Conservation (phyloP, 2,329 filamentous ascomycete species). For the Sclerotinia subarctica region DNA sequence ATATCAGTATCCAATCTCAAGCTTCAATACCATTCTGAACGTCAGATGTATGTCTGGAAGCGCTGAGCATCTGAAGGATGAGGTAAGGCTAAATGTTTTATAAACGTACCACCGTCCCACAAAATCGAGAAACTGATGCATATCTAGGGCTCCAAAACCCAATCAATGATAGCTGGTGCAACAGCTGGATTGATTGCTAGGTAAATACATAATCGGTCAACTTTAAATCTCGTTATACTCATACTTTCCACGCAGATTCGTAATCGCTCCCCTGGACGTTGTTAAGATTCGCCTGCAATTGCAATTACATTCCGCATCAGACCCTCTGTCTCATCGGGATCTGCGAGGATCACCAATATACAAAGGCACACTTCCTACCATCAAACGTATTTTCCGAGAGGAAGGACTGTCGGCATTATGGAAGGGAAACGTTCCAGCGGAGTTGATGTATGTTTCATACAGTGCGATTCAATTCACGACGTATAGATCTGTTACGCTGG, state of each 20-base stretch:
- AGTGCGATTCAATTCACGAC: constrained; percentile 84
- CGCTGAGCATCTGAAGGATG: constrained; percentile 40
- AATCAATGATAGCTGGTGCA: constrained; percentile 64
- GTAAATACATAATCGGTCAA: constrained; percentile 42
- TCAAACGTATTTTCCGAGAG: constrained; percentile 70
- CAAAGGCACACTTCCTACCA: constrained; percentile 72
- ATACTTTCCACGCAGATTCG: constrained; percentile 58
- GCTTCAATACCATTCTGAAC: constrained; percentile 6
- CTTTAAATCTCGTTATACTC: not conserved
- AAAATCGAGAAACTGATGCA: constrained; percentile 9
- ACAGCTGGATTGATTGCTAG: constrained; percentile 84
- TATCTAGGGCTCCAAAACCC: constrained; percentile 59
- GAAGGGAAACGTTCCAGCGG: constrained; percentile 97
- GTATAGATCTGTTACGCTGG: constrained; percentile 72
- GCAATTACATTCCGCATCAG: constrained; percentile 74
- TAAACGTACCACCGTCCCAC: not conserved
- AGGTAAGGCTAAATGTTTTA: constrained; percentile 22
- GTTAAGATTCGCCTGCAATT: constrained; percentile 97
- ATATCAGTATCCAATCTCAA: constrained; percentile 5
- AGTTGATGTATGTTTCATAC: constrained; percentile 91
- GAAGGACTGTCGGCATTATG: constrained; percentile 87
- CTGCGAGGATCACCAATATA: constrained; percentile 54
- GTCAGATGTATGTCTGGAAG: constrained; percentile 28
- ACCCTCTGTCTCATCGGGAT: constrained; percentile 58
- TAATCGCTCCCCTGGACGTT: constrained; percentile 92